Base-by-base conservation (phyloP, 768 basidiomycete species). In the Phanerochaete carnosa region DNA sequence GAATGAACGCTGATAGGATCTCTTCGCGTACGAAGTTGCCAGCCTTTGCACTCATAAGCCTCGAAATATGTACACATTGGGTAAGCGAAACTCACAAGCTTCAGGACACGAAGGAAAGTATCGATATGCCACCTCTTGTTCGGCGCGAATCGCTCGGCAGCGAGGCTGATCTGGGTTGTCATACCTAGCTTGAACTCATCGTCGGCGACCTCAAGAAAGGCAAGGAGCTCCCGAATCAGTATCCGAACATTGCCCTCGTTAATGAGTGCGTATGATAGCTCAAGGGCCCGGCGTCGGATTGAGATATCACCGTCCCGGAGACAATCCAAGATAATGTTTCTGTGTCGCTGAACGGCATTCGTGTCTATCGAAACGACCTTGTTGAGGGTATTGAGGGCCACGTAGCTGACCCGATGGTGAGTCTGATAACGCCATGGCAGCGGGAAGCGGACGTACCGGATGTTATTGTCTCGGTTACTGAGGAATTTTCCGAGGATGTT, bases 91-190 rank as follows among this genome's bases (percentile, higher is more conserved):
- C 89, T 59, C 61, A 96, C 95, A 69, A 98, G 76, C 73, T 95
- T 95, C 63, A 99, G 74, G 1, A 94, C 92, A 29, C 97, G 84
- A 51, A 99, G 75, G 3, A 98, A 92, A 0, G 97, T 98, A 72
- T 98, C 97, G 55, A 99, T 99, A 72, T 99, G 97, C 96, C 96
- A 99, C 64, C 97, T 83, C 75, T 95, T 95, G 74, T 96, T 98
- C 0, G 97, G 97, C 0, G 96, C 96, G 70, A 93, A 98, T 47
- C 95, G 81, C 74, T 99, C 97, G 0, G 97, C 97, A 1, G 95
- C 96, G 26, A 98, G 78, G 57, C 89, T 93, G 51, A 99, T 95
- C 73, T 99, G 96, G 0, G 96, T 98, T 0, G 97, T 99, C 87
- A 99, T 90, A 0, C 94, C 91, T 15, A 94, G 84, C 76, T 99